phyloP scores from a whole-genome alignment of 1,139 yeast genomes.

The Pneumocystis wakefieldiae region DNA sequence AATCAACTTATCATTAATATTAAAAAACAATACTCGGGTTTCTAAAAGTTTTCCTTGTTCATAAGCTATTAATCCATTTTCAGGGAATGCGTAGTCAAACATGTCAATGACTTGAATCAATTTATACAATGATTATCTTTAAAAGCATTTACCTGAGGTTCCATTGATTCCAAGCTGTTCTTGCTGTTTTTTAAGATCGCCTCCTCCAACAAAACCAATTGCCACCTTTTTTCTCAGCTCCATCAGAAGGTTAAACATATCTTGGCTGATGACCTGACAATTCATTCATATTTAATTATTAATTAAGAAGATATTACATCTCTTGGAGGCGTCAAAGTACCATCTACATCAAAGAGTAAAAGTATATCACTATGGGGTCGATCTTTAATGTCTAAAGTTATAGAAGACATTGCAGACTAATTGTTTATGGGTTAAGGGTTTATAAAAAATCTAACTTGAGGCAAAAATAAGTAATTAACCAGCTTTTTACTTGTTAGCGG shows the following conservation, averaged over 20 bases:
- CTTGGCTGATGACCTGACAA: slow-evolving; percentile 42
- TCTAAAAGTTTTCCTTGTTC: slow-evolving; percentile 76
- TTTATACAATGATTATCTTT: slow-evolving; percentile 18
- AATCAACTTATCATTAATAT: neutral
- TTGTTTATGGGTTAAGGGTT: neutral
- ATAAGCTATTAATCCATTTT: slow-evolving; percentile 96
- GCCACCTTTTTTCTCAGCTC: slow-evolving; percentile 80
- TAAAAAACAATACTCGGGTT: slow-evolving; percentile 35
- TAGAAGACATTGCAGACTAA: neutral
- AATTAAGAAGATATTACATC: slow-evolving; percentile 25
- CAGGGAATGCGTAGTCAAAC: slow-evolving; percentile 92
- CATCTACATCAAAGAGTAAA: slow-evolving; percentile 93
- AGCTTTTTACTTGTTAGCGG: neutral
- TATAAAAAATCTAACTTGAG: no score
- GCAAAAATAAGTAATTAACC: no score
- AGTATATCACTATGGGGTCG: slow-evolving; percentile 28
- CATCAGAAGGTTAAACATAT: slow-evolving; percentile 55
- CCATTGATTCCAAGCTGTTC: slow-evolving; percentile 75
- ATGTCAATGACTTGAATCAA: slow-evolving; percentile 35
- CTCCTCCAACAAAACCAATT: slow-evolving; percentile 96
- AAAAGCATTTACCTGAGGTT: slow-evolving; percentile 8
- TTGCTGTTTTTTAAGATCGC: slow-evolving; percentile 82
- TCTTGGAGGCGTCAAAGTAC: slow-evolving; percentile 96
- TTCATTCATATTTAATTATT: neutral
- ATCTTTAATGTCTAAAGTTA: slow-evolving; percentile 20